Evolutionary conservation across 768 basidiomycete genomes (phyloP), one percentile per base, ranked within the genome.

Genomic region (Favolaschia claudopus): DNA sequence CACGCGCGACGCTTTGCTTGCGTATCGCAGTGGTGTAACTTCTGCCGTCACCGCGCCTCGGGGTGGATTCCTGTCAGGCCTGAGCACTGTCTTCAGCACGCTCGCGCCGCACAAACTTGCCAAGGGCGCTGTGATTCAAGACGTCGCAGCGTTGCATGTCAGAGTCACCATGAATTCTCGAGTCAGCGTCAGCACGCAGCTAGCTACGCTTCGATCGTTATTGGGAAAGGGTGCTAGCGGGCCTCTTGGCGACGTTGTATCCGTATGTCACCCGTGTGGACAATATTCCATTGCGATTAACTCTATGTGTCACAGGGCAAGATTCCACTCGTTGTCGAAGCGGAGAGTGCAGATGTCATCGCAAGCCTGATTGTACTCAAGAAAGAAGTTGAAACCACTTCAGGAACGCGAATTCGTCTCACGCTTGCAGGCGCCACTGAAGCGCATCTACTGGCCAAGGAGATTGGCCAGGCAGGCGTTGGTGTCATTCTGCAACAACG

Each of bases 11-110:
- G 33, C 53, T 12, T 45, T 48, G 17, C 45, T 38, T 27, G 91
- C 92, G 1, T 91, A 92, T 67, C 85, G 85, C 32, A 74, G 80
- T 10, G 93, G 93, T 3, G 89, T 95, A 4, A 92, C 91, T 4
- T 82, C 80, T 2, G 89, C 83, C 2, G 78, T 95, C n/a, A 79
- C 82, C 0, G 82, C 87, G 0, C 93, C 93, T 5, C 79, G 83
- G 2, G 22, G 45, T 12, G 84, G 88, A 12, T 83, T 92, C 64
- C 68, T 92, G 29, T 71, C 78, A 0, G 93, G 93, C 0, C 70
- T 93, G 34, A 84, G 87, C 19, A 82, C 84, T 6, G 80, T 83
- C 13, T 88, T 93, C 71, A 82, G 82, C 28, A 81, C 85, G 1
- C 84, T 82, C 1, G 86, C 88, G 0, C 72, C 74, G n/a, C 82